Evolutionary conservation across 192 early-diverging fungal species (phyloP).

Genomic region (Mortierella antarctica): DNA sequence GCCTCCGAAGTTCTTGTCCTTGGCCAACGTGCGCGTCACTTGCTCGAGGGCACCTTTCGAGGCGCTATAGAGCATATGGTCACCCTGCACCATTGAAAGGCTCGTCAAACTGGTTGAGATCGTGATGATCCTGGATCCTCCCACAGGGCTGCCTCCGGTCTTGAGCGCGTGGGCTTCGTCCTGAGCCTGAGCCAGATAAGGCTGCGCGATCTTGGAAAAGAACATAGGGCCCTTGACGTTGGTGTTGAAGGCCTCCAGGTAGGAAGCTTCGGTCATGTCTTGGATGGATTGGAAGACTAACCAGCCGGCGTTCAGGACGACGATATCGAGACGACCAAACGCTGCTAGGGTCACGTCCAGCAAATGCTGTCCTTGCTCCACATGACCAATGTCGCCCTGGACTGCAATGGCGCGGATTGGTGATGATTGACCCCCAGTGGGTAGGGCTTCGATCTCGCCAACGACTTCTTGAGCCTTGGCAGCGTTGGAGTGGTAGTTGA

Average conservation of each 20-base stretch:
- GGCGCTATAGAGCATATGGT: slow-evolving; percentile 16
- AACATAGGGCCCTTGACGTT: slow-evolving; percentile 51
- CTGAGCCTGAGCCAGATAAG: slow-evolving; percentile 27
- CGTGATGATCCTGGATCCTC: slow-evolving; percentile 39
- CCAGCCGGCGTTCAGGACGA: slow-evolving; percentile 59
- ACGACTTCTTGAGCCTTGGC: slow-evolving; percentile 70
- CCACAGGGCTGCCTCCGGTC: not conserved
- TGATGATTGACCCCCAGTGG: not conserved
- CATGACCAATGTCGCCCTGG: slow-evolving; percentile 51
- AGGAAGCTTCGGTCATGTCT: slow-evolving; percentile 33
- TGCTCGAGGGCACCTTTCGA: slow-evolving; percentile 20
- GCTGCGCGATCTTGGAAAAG: slow-evolving; percentile 28
- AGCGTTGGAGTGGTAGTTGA: slow-evolving; percentile 83
- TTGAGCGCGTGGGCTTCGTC: not conserved
- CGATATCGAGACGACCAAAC: slow-evolving; percentile 56
- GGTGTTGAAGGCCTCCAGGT: slow-evolving; percentile 30
- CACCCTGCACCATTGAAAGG: slow-evolving; percentile 14
- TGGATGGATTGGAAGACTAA: slow-evolving; percentile 26
- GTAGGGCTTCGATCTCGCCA: not conserved
- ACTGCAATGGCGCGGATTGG: slow-evolving; percentile 52
- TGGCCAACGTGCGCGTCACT: slow-evolving; percentile 14
- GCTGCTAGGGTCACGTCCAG: slow-evolving; percentile 33
- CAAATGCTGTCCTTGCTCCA: slow-evolving; percentile 5
- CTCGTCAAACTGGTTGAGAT: slow-evolving; percentile 34
- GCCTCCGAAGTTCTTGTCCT: slow-evolving; percentile 23